Conservation (phyloP, 805 yeast species). For the Lipomyces orientalis region DNA sequence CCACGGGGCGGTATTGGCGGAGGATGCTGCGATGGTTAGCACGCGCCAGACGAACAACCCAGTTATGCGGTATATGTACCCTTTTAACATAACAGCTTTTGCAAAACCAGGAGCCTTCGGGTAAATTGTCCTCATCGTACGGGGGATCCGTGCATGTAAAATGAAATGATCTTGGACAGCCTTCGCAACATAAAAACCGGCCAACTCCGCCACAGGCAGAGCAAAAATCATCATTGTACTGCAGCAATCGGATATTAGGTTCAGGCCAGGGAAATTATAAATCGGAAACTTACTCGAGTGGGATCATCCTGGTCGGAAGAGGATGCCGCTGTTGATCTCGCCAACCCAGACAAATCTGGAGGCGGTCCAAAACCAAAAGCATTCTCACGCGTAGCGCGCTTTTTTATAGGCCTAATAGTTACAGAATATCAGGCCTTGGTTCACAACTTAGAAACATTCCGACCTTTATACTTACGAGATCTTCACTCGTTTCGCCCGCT, state of each 20-base stretch:
- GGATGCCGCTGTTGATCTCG: conserved; percentile 42
- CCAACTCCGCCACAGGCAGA: conserved; percentile 91
- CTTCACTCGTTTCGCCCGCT: conserved; percentile 32
- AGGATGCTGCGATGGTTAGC: conserved; percentile 41
- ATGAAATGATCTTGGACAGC: conserved; percentile 91
- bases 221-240: conserved; percentile 83
- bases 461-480: conserved; percentile 22
- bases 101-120: conserved; percentile 92
- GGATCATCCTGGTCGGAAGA: conserved; percentile 43
- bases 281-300: conserved; percentile 42
- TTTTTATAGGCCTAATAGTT: conserved; percentile 30
- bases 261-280: background rate
- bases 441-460: background rate
- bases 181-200: conserved; percentile 87
- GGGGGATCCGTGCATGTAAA: conserved; percentile 93
- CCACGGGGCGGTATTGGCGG: conserved; percentile 47
- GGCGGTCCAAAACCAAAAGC: conserved; percentile 53
- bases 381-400: conserved; percentile 46
- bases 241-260: conserved; percentile 14
- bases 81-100: conserved; percentile 65
- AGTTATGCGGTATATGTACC: conserved; percentile 7
- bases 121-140: conserved; percentile 69
- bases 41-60: background rate
- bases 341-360: conserved; percentile 44
- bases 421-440: background rate